Evolutionary conservation across 352 stramenopile genomes (phyloP).

Genomic region (Pythium brassicae): DNA sequence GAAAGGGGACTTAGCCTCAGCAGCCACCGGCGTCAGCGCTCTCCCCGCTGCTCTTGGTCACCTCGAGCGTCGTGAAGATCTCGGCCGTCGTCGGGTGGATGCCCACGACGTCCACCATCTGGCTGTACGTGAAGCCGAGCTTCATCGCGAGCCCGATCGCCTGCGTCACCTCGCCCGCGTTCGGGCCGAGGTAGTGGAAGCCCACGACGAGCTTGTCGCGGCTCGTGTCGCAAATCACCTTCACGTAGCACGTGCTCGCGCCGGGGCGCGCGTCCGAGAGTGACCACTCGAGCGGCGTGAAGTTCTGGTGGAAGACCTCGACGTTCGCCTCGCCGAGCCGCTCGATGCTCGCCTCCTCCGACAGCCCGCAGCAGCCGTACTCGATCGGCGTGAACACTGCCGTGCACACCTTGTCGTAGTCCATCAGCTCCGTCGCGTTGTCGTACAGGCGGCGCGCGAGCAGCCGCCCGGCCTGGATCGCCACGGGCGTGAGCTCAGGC

Average conservation of each 20-base stretch:
- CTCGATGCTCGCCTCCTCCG: slow-evolving; percentile 92
- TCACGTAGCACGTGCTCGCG: slow-evolving; percentile 90
- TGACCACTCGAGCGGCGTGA: slow-evolving; percentile 95
- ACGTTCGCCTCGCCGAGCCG: slow-evolving; percentile 89
- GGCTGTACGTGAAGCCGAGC: slow-evolving; percentile 90
- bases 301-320: slow-evolving; percentile 96
- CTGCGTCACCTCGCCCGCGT: slow-evolving; percentile 95
- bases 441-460: slow-evolving; percentile 93
- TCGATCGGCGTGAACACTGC: slow-evolving; percentile 97
- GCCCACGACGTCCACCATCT: slow-evolving; percentile 91
- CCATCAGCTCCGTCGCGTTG: slow-evolving; percentile 76
- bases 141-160: slow-evolving; percentile 95
- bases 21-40: slow-evolving; percentile 91
- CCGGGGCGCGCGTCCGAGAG: slow-evolving; percentile 52
- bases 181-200: slow-evolving; percentile 98
- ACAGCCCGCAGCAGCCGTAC: slow-evolving; percentile 96
- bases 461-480: slow-evolving; percentile 92
- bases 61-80: slow-evolving; percentile 91
- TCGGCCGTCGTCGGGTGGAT: slow-evolving; percentile 97
- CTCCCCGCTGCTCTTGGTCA: slow-evolving; percentile 94
- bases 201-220: slow-evolving; percentile 90
- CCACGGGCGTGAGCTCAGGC: slow-evolving; percentile 97
- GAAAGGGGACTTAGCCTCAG: slow-evolving; percentile 89
- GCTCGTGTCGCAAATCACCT: slow-evolving; percentile 92
- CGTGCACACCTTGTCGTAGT: slow-evolving; percentile 91